Evolutionary conservation across 768 basidiomycete genomes (phyloP).

Genomic region (Rickenella mellea): DNA sequence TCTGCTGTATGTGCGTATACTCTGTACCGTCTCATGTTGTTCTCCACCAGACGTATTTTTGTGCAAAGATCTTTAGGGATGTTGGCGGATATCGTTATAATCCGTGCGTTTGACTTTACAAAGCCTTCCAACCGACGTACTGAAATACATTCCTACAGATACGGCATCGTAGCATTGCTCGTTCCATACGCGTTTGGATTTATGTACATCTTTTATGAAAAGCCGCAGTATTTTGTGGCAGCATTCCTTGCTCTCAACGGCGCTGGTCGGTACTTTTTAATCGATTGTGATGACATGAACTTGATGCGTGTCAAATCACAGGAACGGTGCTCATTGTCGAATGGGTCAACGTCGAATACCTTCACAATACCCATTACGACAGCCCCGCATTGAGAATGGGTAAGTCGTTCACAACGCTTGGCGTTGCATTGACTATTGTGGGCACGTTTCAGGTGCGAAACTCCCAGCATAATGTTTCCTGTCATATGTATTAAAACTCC

Average conservation of each 20-base stretch:
- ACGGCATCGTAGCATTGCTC: constrained; percentile 10
- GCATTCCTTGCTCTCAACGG: constrained; percentile 12
- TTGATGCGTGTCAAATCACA: not conserved
- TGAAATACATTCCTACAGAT: constrained; percentile 5
- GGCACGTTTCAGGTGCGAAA: constrained; percentile 17
- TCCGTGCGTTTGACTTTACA: constrained; percentile 13
- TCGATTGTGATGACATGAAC: not conserved
- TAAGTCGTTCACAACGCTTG: constrained; percentile 15
- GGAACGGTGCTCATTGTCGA: constrained; percentile 10
- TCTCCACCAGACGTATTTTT: not conserved
- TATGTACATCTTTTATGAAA: constrained; percentile 12
- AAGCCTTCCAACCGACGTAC: not conserved
- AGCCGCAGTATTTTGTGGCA: constrained; percentile 10
- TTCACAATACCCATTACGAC: constrained; percentile 14
- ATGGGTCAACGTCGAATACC: constrained; percentile 14
- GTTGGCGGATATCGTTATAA: constrained; percentile 20
- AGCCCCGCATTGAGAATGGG: constrained; percentile 15
- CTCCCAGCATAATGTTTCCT: constrained; percentile 11
- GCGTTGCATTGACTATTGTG: constrained; percentile 17
- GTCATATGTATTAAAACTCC: constrained; percentile 13
- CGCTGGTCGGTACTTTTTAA: constrained; percentile 7
- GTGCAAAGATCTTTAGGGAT: constrained; percentile 17
- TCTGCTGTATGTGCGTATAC: constrained; percentile 10
- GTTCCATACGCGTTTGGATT: constrained; percentile 11
- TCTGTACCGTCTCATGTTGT: not conserved